A percentile compares a stretch with the other conserved stretches of the same genome.
Conservation (phyloP, 352 stramenopile species). For the Pythium dissimile region DNA sequence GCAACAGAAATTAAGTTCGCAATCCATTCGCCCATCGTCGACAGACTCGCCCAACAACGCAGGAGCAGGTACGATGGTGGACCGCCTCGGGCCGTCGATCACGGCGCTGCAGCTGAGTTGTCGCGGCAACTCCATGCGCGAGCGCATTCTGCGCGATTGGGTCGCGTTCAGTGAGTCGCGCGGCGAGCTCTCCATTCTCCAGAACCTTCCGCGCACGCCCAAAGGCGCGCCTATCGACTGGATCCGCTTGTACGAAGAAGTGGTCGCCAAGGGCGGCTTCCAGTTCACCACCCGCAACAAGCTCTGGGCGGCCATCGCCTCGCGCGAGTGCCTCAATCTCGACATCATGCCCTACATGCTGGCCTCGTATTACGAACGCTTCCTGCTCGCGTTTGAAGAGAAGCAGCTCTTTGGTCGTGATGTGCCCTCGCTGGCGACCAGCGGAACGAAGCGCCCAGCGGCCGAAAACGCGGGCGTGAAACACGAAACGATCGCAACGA, state of each 20-base stretch:
- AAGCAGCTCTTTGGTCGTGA: constrained; percentile 77
- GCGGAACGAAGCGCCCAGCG: constrained; percentile 27
- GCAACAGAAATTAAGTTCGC: no score
- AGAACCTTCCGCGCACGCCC: constrained; percentile 47
- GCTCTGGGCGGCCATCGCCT: constrained; percentile 52
- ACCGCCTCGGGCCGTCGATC: constrained; percentile 31
- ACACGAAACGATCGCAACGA: constrained; percentile 47
- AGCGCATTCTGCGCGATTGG: constrained; percentile 58
- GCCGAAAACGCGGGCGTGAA: constrained; percentile 17
- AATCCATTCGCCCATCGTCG: background rate
- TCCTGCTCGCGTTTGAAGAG: constrained; percentile 61
- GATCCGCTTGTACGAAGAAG: constrained; percentile 79
- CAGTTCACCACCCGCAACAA: constrained; percentile 41
- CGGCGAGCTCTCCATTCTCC: constrained; percentile 39
- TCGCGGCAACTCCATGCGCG: constrained; percentile 50
- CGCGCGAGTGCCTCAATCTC: constrained; percentile 44
- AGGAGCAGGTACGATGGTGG: constrained; percentile 15
- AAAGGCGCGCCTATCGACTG: constrained; percentile 61
- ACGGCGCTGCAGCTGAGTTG: constrained; percentile 69
- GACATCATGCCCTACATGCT: constrained; percentile 64
- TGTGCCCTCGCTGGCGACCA: constrained; percentile 24
- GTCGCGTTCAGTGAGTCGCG: constrained; percentile 50
- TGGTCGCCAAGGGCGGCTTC: constrained; percentile 64
- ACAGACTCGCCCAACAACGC: background rate
- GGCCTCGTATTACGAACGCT: constrained; percentile 56